Evolutionary conservation across 306 rosid species (phyloP).

Genomic region (Pyrus pyrifolia): DNA sequence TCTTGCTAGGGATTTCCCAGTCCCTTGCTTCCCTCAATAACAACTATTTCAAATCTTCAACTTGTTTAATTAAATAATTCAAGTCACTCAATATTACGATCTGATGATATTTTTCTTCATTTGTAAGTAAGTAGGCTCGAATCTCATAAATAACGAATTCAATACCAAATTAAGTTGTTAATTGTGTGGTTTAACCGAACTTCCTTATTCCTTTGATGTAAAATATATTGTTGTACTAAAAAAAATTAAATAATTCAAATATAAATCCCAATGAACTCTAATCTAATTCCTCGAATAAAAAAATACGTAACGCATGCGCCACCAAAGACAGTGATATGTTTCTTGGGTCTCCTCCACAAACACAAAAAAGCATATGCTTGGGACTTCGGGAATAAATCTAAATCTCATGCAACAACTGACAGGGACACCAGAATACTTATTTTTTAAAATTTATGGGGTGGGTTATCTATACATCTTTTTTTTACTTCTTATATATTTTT

Average conservation of each 20-base stretch:
- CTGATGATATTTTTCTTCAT: fast-evolving
- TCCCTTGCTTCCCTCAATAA: neutral
- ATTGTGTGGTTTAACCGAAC: fast-evolving
- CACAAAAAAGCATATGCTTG: neutral
- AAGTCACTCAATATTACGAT: fast-evolving
- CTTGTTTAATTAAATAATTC: neutral
- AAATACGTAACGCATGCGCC: neutral
- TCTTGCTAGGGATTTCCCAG: neutral
- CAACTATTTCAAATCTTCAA: neutral
- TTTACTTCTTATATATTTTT: no score
- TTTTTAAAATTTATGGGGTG: neutral
- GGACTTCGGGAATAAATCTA: neutral
- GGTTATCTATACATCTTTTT: no score
- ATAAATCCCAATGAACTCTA: neutral
- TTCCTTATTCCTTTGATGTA: fast-evolving
- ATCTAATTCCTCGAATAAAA: neutral
- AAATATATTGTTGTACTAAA: no score
- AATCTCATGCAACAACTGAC: neutral
- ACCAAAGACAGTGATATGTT: neutral
- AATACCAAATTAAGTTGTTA: fast-evolving
- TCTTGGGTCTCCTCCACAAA: neutral
- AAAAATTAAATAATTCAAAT: neutral
- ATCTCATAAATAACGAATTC: fast-evolving
- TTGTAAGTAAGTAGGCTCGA: no score
- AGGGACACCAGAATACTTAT: neutral